These are phyloP conservation scores for Entomortierella parvispora DNA, from an alignment of 192 early-diverging fungal species.

Conservation along the genomic window DNA sequence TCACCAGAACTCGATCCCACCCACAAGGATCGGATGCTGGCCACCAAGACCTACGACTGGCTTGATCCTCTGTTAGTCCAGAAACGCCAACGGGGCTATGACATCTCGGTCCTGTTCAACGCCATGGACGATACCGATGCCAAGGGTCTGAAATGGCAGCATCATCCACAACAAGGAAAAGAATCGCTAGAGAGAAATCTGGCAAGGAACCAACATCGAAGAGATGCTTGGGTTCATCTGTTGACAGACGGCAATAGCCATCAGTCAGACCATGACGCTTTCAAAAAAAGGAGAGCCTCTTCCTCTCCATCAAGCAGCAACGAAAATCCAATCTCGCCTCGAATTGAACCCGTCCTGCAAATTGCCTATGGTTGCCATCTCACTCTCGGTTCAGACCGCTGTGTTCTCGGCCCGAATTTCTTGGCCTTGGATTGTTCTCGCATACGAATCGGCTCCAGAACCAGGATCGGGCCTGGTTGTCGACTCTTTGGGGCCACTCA, in stretches of 20 bases:
- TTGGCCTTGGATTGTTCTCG: conserved; percentile 72
- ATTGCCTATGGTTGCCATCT: conserved; percentile 81
- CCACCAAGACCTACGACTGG: conserved; percentile 3
- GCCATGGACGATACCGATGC: neutral
- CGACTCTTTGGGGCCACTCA: conserved; percentile 75
- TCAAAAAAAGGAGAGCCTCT: too few species aligned
- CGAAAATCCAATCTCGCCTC: conserved; percentile 3
- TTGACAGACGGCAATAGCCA: neutral
- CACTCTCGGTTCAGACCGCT: conserved; percentile 66
- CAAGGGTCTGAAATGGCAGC: too few species aligned
- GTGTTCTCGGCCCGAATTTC: conserved; percentile 35
- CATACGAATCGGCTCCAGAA: conserved; percentile 74
- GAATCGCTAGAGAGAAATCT: neutral
- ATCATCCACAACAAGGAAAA: too few species aligned
- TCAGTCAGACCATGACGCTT: too few species aligned
- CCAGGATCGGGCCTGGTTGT: conserved; percentile 72
- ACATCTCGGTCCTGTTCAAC: conserved; percentile 2
- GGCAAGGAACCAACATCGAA: neutral
- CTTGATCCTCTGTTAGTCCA: conserved; percentile 1
- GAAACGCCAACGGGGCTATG: conserved; percentile 4
- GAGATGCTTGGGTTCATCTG: neutral
- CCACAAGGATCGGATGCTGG: conserved; percentile 3
- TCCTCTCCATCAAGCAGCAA: too few species aligned
- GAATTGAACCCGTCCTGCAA: conserved; percentile 69
- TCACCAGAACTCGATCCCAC: conserved; percentile 5